Base-by-base conservation (phyloP, 116 monocot species). In the Phalaenopsis hybrid region DNA sequence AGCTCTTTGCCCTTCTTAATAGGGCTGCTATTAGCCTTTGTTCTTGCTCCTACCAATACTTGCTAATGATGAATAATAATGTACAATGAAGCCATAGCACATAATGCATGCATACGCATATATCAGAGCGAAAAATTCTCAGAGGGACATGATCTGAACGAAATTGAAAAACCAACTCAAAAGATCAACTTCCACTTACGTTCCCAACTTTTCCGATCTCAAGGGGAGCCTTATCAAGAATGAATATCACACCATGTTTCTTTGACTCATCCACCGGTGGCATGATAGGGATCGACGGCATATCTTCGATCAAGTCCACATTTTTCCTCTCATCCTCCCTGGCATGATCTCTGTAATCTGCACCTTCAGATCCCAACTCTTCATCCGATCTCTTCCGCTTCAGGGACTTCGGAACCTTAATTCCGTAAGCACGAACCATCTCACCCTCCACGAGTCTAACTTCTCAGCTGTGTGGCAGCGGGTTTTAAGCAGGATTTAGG, bases 161-260 rank as follows among this genome's bases (percentile, higher is more conserved):
- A 72, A 59, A 51, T 18, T 18, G 75, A 81, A 77, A 31, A 21
- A 17, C 34, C 28, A 70, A 21, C 25, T 5, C 28, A 28, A 76
- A 75, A 18, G 50, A 77, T 23, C 9, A 77, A 25, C 41, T 50
- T 58, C 3, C 58, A 31, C 61, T 34, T 33, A 97, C 97, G 90
- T 97, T 97, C 58, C 97, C 97, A 21, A 97, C 97, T 86, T 94
- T 97, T 41, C 88, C 97, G 74, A 94, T 81, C 68, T 92, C 91
- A 0, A 97, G 86, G 8, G 85, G 92, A 4, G 97, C 97, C 86
- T 79, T 90, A 85, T 97, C 97, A 37, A 97, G 94, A 18, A 97
- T 84, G 79, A 97, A 97, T 43, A 94, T 93, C 50, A 91, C 92
- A 9, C 93, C 90, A 2, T 90, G 89, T 85, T 83, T 80, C 90